Percentiles rank a stretch among this genome's conserved stretches.
phyloP scores from a whole-genome alignment of 805 yeast species.

The Metschnikowia gelsemii region DNA sequence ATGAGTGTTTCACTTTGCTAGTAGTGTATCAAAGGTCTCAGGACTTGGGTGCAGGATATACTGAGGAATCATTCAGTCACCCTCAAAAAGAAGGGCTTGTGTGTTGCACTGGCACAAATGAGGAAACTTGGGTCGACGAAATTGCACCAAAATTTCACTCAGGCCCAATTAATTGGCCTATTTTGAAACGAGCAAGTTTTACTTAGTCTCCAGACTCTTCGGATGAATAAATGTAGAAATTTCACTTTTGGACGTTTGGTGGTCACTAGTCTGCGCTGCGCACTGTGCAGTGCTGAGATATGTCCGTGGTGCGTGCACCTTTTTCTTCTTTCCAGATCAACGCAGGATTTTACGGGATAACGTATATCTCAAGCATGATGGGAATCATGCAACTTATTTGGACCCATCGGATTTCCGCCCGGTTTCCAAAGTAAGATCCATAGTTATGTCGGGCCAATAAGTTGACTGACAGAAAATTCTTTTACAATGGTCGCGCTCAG shows the following conservation, averaged over 20 bases:
- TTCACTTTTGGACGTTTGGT: conserved; percentile 2
- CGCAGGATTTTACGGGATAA: conserved; percentile 1
- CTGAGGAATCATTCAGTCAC: no score
- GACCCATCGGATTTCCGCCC: no score
- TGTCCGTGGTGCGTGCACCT: neutral
- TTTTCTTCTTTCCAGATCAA: neutral
- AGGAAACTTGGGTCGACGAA: conserved; percentile 10
- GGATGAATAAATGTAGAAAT: neutral
- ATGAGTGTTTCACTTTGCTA: conserved; percentile 2
- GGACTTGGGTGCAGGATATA: neutral
- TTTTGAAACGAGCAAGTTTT: conserved; percentile 3
- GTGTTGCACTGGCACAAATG: neutral
- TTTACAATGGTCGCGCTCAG: no score
- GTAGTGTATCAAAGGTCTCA: conserved; percentile 3
- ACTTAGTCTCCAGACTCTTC: neutral
- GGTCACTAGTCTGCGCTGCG: neutral
- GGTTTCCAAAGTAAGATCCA: no score
- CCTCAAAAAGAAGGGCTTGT: neutral
- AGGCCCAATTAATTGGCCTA: neutral
- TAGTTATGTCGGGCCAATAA: no score
- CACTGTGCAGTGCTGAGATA: neutral
- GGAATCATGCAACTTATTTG: no score
- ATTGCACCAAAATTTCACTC: conserved; percentile 7
- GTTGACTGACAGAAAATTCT: no score
- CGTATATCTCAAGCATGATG: neutral